Conservation (phyloP, 345 rosid species). For the Psidium friedrichsthalianum region DNA sequence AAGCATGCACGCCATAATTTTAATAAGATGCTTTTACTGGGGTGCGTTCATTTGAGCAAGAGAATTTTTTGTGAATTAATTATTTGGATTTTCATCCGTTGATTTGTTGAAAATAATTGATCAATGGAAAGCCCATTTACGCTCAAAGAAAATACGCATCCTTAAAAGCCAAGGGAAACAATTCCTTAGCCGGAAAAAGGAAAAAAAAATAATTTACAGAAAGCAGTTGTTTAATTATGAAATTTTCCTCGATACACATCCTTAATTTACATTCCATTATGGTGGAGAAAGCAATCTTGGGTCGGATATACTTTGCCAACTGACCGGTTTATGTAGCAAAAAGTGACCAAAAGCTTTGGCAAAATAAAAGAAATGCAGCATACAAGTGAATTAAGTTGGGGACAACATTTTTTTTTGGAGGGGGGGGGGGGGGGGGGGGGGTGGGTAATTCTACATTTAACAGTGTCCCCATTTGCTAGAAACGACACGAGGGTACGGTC, state of each 20-base stretch:
- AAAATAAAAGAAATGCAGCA: not conserved
- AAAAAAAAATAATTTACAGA: too few relatives aligned
- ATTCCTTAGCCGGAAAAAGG: not conserved
- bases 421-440: too few relatives aligned
- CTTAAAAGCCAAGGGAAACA: not conserved
- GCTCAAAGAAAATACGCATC: not conserved
- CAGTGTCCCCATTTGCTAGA: not conserved
- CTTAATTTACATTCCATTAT: not conserved
- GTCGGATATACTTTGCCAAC: not conserved
- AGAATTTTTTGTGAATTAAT: not conserved
- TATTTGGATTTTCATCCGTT: rapidly evolving
- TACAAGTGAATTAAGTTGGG: not conserved
- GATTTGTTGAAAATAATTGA: not conserved
- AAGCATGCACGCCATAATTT: not conserved
- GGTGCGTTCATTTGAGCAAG: not conserved
- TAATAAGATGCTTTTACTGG: not conserved
- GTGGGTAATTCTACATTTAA: not conserved
- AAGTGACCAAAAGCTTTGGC: not conserved
- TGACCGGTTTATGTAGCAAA: not conserved
- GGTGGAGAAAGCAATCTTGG: not conserved
- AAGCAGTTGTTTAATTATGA: too few relatives aligned
- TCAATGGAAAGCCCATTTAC: not conserved
- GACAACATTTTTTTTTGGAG: not conserved
- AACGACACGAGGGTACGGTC: not conserved
- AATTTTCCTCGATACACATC: not conserved